Evolutionary conservation across 768 basidiomycete genomes (phyloP).

Genomic region (Kwoniella heveanensis): DNA sequence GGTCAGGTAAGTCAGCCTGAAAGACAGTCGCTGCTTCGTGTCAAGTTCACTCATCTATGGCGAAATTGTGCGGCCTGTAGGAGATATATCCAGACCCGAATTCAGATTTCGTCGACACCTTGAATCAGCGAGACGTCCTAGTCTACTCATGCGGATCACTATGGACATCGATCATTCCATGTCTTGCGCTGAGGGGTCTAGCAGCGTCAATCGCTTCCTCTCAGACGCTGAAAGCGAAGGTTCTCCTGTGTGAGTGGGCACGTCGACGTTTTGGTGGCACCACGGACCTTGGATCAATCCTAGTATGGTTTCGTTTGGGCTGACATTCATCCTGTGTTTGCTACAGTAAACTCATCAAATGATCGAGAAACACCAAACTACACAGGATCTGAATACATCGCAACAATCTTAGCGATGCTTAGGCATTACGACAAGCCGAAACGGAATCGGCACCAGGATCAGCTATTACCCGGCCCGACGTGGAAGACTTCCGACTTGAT

Average conservation of each 20-base stretch:
- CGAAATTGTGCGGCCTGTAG: no score
- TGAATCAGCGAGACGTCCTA: constrained; percentile 67
- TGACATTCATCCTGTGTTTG: no score
- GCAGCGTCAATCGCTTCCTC: constrained; percentile 76
- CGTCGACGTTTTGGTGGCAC: no score
- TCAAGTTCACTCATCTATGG: no score
- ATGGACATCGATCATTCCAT: constrained; percentile 95
- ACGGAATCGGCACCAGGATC: constrained; percentile 60
- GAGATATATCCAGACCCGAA: constrained; percentile 91
- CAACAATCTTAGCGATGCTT: constrained; percentile 70
- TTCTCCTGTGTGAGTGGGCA: constrained; percentile 71
- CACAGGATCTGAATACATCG: constrained; percentile 80
- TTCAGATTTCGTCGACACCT: constrained; percentile 69
- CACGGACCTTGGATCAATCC: no score
- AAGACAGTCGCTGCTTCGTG: no score
- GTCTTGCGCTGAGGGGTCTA: constrained; percentile 79
- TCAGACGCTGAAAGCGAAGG: constrained; percentile 70
- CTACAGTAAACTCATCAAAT: constrained; percentile 79
- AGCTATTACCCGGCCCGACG: constrained; percentile 59
- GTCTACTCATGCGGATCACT: constrained; percentile 92
- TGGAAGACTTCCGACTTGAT: constrained; percentile 66
- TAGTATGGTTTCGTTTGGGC: constrained; percentile 5
- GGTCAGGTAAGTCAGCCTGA: constrained; percentile 60
- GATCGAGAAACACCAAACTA: constrained; percentile 89
- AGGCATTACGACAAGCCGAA: constrained; percentile 60